Evolutionary conservation across 169 alveolate genomes (phyloP).

Genomic region (Ichthyophthirius multifiliis): DNA sequence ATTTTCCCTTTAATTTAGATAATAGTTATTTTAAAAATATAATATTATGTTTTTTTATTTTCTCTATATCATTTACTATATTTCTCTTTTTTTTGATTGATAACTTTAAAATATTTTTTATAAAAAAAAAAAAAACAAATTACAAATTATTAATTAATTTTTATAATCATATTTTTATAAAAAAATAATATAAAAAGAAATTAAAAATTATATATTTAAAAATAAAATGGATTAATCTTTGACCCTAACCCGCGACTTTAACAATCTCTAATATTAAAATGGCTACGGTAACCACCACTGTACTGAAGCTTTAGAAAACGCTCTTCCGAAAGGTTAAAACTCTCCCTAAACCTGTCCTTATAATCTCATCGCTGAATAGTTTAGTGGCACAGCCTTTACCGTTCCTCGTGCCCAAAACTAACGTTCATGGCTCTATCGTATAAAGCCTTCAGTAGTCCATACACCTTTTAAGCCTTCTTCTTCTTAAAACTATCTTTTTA

Average conservation of each 20-base stretch:
- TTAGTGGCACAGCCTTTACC: conserved; percentile 82
- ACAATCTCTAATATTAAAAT: conserved; percentile 6
- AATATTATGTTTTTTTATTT: too few species aligned
- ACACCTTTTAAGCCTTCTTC: conserved; percentile 27
- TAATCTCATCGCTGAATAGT: conserved; percentile 73
- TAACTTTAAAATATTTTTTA: too few species aligned
- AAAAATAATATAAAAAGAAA: too few species aligned
- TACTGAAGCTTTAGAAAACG: conserved; percentile 63
- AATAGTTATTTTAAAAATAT: too few species aligned
- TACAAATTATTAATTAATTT: too few species aligned
- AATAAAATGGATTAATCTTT: not conserved
- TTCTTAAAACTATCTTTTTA: not conserved
- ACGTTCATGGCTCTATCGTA: conserved; percentile 73
- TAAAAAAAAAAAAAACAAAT: too few species aligned
- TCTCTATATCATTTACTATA: too few species aligned
- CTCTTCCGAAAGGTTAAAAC: conserved; percentile 65
- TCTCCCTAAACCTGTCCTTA: conserved; percentile 66
- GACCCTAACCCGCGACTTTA: not conserved
- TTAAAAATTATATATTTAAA: too few species aligned
- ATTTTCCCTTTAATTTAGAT: too few species aligned
- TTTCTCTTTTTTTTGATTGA: too few species aligned
- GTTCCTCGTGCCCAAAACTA: conserved; percentile 61
- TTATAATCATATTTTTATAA: too few species aligned
- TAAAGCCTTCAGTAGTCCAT: conserved; percentile 65
- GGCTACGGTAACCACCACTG: conserved; percentile 69